Evolutionary conservation across 805 yeast species (phyloP), one percentile per base, ranked within the genome.

Genomic region (Pichia kluyveri): DNA sequence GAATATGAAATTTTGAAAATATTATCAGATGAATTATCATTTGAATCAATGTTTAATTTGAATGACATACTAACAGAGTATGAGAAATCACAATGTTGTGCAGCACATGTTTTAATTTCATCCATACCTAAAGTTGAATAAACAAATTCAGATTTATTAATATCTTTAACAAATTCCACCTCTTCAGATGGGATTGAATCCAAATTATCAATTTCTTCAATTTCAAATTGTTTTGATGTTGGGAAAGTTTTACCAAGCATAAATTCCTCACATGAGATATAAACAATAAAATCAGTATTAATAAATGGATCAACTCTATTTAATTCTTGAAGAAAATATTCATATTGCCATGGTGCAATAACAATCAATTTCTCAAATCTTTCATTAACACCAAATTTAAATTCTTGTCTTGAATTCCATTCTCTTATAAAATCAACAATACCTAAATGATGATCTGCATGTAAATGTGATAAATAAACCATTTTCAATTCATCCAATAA

Each of bases 361-460:
- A 91, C 60, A 53, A 73, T 78, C 11, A 91, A 65, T 19, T 62
- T 67, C 37, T 58, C 60, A 4, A 8, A 3, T 17, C 57, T 48
- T 5, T 66, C 56, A 14, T 64, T 53, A 10, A 49, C 47, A 50
- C 49, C 48, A 50, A 75, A 70, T 14, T 67, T 61, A 32, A 64
- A 60, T 49, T 76, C 70, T 49, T 62, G 57, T 10, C 54, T 51
- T n/a, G 57, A 49, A 42, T 64, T 59, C 95, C 97, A 90, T 53
- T 78, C 79, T 38, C 72, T 70, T 28, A 93, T 70, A 4, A 93
- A 63, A 6, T 87, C 75, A 9, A 84, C 67, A 6, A 86, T 71
- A 0, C 99, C 99, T 40, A 93, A 68, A 63, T 91, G 97, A 62
- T 93, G 99, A 62, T 93, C 99, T 0, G 98, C 99, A 65, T 93